Base-by-base conservation (phyloP, 2,329 filamentous ascomycete species). In the Beauveria caledonica region DNA sequence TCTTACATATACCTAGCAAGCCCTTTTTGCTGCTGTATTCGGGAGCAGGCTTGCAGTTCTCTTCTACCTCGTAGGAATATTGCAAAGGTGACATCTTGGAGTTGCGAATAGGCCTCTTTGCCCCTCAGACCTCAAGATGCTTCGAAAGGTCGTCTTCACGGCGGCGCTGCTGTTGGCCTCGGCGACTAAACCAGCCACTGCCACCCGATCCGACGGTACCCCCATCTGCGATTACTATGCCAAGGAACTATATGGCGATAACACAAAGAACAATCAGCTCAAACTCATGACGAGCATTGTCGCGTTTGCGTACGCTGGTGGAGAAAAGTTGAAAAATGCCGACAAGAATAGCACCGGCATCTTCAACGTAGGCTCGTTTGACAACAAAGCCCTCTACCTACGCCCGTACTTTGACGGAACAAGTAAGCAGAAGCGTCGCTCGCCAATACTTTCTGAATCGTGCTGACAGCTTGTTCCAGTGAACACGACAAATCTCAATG, bases 191-290 rank as follows among this genome's bases (percentile, higher is more conserved):
- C 49, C 27, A 9, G 57, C 9, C 13, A 29, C 57, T 13, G 57
- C 57, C 5, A 17, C 7, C 1, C 40, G 57, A 45, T 10, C 46
- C 9, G 40, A 39, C 21, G 33, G 13, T 1, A 40, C 19, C n/a
- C 45, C 23, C 27, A 68, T 71, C 25, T 72, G 70, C 59, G 70
- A 72, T 58, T 72, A 68, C 54, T 72, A 72, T 54, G 68, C 70
- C 3, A 54, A 63, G 5, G 45, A 60, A 11, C 58, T 51, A 5
- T 72, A 64, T 56, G 68, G 68, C 5, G 61, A 59, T 11, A 69
- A 63, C 51, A 68, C 65, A 46, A 65, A 51, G 8, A 64, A 63
- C 1, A 69, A 67, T 13, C 70, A 71, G 49, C 57, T 65, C 29
- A 64, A 60, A 36, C 63, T 72, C 46, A 68, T 72, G 61, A 63